Conservation (phyloP, 768 basidiomycete genomes). For the button mushroom (Agaricus bisporus) region DNA sequence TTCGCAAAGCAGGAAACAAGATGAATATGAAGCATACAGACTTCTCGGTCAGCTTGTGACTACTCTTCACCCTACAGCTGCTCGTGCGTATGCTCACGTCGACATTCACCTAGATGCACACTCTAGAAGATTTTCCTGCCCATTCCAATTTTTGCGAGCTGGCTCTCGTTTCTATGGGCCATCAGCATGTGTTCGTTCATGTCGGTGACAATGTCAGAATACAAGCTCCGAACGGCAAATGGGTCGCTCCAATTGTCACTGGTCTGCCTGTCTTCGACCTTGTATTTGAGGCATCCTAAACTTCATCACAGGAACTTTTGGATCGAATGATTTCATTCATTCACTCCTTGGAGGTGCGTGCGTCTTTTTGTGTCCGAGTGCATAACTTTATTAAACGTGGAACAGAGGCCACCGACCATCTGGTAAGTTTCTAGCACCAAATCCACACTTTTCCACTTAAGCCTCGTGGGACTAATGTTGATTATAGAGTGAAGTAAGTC, state of each 20-base stretch:
- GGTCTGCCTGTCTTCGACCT: constrained; percentile 28
- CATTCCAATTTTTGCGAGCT: constrained; percentile 92
- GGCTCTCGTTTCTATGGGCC: constrained; percentile 65
- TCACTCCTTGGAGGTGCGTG: constrained; percentile 66
- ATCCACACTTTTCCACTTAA: background rate
- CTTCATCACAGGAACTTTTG: constrained; percentile 52
- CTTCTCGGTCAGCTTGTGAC: constrained; percentile 66
- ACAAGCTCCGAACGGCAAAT: constrained; percentile 65
- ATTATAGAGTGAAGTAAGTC: constrained; percentile 27
- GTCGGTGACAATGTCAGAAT: constrained; percentile 78
- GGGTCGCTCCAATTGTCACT: constrained; percentile 79
- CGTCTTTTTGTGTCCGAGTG: background rate
- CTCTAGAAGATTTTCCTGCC: constrained; percentile 82
- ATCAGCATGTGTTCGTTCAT: constrained; percentile 75
- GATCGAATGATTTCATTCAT: constrained; percentile 72
- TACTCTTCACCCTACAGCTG: constrained; percentile 11
- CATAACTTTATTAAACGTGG: background rate
- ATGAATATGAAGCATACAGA: constrained; percentile 75
- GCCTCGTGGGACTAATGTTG: background rate
- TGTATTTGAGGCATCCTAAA: background rate
- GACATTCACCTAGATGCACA: constrained; percentile 50
- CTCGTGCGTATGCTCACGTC: background rate
- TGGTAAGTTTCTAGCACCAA: constrained; percentile 29
- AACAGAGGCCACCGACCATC: constrained; percentile 57
- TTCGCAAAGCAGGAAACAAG: constrained; percentile 49